Evolutionary conservation across 495 filamentous ascomycete genomes (phyloP).

Genomic region (Cenococcum geophilum): DNA sequence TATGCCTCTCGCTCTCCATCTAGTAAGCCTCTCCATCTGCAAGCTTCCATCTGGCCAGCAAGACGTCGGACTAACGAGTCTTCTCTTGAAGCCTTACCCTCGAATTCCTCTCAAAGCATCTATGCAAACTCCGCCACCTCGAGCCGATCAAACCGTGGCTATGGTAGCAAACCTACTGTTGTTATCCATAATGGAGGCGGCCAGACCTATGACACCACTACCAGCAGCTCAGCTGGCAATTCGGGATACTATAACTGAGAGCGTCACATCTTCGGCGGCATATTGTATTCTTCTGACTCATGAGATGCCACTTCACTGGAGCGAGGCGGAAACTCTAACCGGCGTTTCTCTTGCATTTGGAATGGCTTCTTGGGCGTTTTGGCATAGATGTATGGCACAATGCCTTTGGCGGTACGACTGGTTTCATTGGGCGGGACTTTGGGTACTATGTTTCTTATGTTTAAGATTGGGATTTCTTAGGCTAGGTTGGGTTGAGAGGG

Average conservation of each 20-base stretch:
- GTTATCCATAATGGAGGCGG: slow-evolving; percentile 29
- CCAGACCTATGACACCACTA: slow-evolving; percentile 25
- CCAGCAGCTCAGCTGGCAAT: slow-evolving; percentile 23
- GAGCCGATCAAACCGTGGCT: slow-evolving; percentile 17
- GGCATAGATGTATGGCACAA: not conserved
- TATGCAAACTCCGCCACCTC: slow-evolving; percentile 25
- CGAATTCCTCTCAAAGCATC: slow-evolving; percentile 12
- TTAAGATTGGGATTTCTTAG: not conserved
- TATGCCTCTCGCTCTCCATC: slow-evolving; percentile 19
- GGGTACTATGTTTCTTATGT: not conserved
- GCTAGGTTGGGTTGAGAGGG: slow-evolving; percentile 3
- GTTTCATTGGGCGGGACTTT: not conserved
- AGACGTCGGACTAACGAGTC: not conserved
- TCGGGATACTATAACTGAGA: slow-evolving; percentile 26
- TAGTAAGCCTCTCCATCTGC: not conserved
- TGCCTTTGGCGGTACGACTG: not conserved
- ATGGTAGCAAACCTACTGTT: slow-evolving; percentile 20
- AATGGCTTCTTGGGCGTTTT: not conserved
- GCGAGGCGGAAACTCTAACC: not conserved
- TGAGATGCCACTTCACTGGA: not conserved
- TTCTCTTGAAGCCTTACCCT: slow-evolving; percentile 7
- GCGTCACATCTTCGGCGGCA: not conserved
- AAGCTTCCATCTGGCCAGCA: not conserved
- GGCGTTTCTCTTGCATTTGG: not conserved
- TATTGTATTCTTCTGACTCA: not conserved